Conservation (phyloP, 2,329 filamentous ascomycete genomes). For the Beauveria medogensis region DNA sequence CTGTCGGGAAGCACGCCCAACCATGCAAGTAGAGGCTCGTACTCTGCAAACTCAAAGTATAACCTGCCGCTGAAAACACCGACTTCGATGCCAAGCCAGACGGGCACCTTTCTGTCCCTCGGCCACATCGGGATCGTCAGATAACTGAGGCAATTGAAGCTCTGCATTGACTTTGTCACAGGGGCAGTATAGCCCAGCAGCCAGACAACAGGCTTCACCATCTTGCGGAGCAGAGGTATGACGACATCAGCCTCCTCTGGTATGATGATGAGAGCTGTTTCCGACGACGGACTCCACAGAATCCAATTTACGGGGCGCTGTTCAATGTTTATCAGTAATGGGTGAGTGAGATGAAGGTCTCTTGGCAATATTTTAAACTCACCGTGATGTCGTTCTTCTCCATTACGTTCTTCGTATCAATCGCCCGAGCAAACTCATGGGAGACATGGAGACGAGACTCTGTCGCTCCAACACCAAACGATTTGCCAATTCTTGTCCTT, state of each 20-base stretch:
- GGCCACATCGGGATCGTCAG: slow-evolving; percentile 43
- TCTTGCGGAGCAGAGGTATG: slow-evolving; percentile 33
- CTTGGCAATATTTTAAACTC: not conserved
- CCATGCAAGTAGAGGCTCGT: slow-evolving; percentile 23
- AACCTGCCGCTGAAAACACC: slow-evolving; percentile 53
- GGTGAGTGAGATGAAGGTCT: not conserved
- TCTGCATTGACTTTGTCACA: slow-evolving; percentile 50
- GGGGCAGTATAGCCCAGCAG: slow-evolving; percentile 53
- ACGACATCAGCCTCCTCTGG: slow-evolving; percentile 55
- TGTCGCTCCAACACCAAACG: not conserved
- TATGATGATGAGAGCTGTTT: slow-evolving; percentile 48
- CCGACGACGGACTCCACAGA: slow-evolving; percentile 40
- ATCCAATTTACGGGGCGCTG: slow-evolving; percentile 52
- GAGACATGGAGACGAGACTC: not conserved
- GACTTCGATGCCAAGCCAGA: slow-evolving; percentile 49
- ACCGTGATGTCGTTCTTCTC: not conserved
- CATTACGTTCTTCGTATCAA: not conserved
- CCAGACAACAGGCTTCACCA: slow-evolving; percentile 23
- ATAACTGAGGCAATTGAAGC: slow-evolving; percentile 47
- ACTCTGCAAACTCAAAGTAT: slow-evolving; percentile 48
- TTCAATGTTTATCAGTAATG: slow-evolving; percentile 12
- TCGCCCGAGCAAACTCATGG: not conserved
- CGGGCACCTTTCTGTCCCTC: slow-evolving; percentile 30
- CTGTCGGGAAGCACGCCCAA: slow-evolving; percentile 20
- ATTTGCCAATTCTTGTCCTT: not conserved